Base-by-base conservation (phyloP, 495 filamentous ascomycete genomes). In the Aspergillus baeticus region DNA sequence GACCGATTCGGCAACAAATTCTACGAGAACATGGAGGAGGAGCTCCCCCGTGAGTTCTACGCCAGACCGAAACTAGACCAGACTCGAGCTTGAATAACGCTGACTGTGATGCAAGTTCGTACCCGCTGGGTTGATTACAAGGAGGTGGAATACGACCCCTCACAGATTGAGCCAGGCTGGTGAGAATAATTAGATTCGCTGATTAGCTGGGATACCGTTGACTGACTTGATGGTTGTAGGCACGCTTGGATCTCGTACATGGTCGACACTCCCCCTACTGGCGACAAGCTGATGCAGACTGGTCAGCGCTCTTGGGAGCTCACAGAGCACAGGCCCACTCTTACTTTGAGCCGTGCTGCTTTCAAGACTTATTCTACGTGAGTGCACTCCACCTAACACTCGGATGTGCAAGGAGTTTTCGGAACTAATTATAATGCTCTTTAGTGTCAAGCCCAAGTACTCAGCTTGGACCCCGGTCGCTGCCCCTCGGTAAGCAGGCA, bases 41-140 rank as follows among this genome's bases (percentile, higher is more conserved):
- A 99, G 72, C 79, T 99, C 43, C 95, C 95, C 46, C 83, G 93
- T 96, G 76, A 73, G 88, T 68, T 33, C 20, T 5, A 57, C 17
- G 15, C 22, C 6, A 31, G 35, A 3, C 35, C 10, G 18, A 26
- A 6, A 3, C 11, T 6, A 1, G 15, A 37, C 15, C 33, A n/a
- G 26, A 29, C 26, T 29, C 26, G 26, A 29, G 26, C 26, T 36
- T 18, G 33, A 18, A 6, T 6, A 18, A 29, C 54, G 37, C 49
- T 59, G 26, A 54, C 53, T 15, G 29, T 49, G 23, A 43, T 35
- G 23, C 59, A 47, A 98, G 92, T 98, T 64, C 87, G 95, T 54
- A 98, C 94, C 63, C 85, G 95, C 81, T 98, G 95, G 94, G 89
- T 98, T 45, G 94, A 98, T 74, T 98, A 92, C 81, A 91, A 89